Evolutionary conservation across 176 grass and related monocot species (phyloP).

Genomic region (Ampelocalamus luodianensis): DNA sequence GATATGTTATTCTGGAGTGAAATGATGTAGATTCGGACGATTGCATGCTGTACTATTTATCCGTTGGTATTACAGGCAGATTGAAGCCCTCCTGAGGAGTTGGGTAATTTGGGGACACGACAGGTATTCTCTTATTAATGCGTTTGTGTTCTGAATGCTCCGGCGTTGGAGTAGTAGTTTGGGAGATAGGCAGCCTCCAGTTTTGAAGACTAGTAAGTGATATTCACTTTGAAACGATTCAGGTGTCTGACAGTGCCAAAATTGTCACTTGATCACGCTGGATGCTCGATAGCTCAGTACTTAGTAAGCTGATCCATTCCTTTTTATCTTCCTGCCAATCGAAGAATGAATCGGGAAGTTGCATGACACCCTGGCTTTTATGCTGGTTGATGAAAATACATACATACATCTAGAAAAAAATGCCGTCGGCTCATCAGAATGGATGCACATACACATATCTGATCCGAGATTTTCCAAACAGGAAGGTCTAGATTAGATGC

Average conservation of each 20-base stretch:
- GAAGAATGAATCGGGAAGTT: background rate
- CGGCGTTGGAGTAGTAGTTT: background rate
- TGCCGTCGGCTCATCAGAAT: too few relatives aligned
- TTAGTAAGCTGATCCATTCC: background rate
- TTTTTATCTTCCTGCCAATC: too few relatives aligned
- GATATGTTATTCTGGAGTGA: background rate
- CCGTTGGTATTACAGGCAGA: background rate
- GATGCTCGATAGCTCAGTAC: background rate
- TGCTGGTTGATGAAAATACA: too few relatives aligned
- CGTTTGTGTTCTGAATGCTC: background rate
- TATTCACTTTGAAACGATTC: too few relatives aligned
- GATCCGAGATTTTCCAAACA: background rate
- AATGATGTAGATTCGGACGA: background rate
- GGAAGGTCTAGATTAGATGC: background rate
- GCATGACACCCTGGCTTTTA: background rate
- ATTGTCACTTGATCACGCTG: background rate
- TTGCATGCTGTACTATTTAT: background rate
- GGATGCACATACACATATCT: too few relatives aligned
- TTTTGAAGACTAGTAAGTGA: background rate
- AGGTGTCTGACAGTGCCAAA: background rate
- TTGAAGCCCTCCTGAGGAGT: too few relatives aligned
- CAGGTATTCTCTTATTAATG: background rate
- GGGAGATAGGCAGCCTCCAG: background rate
- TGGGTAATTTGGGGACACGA: too few relatives aligned
- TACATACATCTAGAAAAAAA: too few relatives aligned